Conservation (phyloP, 257 asterid species). For the Solanum lignicaule region DNA sequence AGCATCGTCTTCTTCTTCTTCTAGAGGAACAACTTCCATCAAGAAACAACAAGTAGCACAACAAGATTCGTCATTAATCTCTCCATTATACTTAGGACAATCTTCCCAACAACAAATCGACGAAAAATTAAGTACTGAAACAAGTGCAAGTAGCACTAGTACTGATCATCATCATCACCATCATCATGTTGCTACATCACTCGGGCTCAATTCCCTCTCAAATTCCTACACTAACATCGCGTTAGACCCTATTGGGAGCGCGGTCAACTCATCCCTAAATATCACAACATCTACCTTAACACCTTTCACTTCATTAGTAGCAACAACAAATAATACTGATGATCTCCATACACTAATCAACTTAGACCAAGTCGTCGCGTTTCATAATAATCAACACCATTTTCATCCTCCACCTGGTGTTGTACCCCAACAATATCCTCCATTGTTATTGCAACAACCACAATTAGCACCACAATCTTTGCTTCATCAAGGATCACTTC, state of each 20-base stretch:
- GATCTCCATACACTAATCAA: slow-evolving; percentile 69
- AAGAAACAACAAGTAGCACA: slow-evolving; percentile 2
- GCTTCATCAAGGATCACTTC: slow-evolving; percentile 23
- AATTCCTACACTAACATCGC: slow-evolving; percentile 8
- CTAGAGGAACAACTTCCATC: slow-evolving; percentile 7
- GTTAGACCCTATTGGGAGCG: background rate
- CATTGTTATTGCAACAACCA: slow-evolving; percentile 20
- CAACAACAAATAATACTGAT: slow-evolving; percentile 10
- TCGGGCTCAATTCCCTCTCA: slow-evolving; percentile 31
- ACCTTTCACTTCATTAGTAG: slow-evolving; percentile 10
- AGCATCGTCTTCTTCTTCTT: slow-evolving; percentile 23
- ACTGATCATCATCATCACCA: slow-evolving; percentile 4
- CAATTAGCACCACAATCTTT: background rate
- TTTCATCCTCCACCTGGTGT: slow-evolving; percentile 13
- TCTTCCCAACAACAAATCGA: slow-evolving; percentile 10
- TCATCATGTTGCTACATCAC: slow-evolving; percentile 23
- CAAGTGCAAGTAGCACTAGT: slow-evolving; percentile 44
- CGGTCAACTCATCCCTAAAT: slow-evolving; percentile 10
- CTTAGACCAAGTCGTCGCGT: slow-evolving; percentile 19
- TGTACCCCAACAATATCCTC: slow-evolving; percentile 16
- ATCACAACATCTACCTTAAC: background rate
- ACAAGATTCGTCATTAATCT: background rate
- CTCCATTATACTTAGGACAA: background rate
- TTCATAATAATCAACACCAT: slow-evolving; percentile 13
- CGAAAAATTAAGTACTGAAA: slow-evolving; percentile 25